A percentile compares a stretch with the other conserved stretches of the same genome.
phyloP scores from a whole-genome alignment of 805 yeast species.

The Zygoascus biomembranicola region DNA sequence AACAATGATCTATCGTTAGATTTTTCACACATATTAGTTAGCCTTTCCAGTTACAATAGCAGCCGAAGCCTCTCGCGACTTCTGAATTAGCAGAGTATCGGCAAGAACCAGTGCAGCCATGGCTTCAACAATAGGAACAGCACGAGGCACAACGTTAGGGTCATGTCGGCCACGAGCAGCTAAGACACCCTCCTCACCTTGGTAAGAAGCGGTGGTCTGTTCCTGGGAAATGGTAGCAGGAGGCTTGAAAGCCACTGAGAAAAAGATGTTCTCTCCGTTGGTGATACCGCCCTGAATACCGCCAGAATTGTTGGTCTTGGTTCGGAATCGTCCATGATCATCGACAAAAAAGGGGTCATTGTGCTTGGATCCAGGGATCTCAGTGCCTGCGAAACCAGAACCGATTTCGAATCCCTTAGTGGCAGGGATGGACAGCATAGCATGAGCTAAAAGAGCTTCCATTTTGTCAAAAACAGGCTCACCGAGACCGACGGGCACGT shows the following conservation, averaged over 20 bases:
- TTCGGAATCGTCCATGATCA: constrained; percentile 58
- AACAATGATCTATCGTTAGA: neutral
- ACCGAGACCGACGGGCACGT: constrained; percentile 91
- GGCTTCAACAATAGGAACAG: constrained; percentile 96
- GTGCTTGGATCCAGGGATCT: constrained; percentile 87
- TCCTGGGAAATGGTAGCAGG: constrained; percentile 96
- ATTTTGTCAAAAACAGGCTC: constrained; percentile 96
- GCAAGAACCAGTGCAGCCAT: constrained; percentile 95
- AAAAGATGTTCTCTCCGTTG: constrained; percentile 92
- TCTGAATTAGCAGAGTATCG: constrained; percentile 78
- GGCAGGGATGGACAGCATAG: constrained; percentile 96
- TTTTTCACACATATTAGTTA: no score
- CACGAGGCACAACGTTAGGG: constrained; percentile 97
- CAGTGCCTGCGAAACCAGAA: constrained; percentile 87
- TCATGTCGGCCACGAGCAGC: constrained; percentile 98
- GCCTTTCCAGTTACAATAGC: neutral
- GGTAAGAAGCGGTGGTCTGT: constrained; percentile 81
- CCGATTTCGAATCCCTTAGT: constrained; percentile 98
- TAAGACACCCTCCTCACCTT: constrained; percentile 77
- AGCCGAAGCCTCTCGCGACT: constrained; percentile 51
- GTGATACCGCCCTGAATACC: constrained; percentile 98
- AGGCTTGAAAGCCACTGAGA: constrained; percentile 93
- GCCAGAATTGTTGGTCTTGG: constrained; percentile 87
- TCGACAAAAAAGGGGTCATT: constrained; percentile 78
- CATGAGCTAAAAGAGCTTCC: constrained; percentile 93